These are phyloP conservation scores for Rhinocladiella similis DNA, from an alignment of 2,329 filamentous ascomycete species.

Conservation along the genomic window DNA sequence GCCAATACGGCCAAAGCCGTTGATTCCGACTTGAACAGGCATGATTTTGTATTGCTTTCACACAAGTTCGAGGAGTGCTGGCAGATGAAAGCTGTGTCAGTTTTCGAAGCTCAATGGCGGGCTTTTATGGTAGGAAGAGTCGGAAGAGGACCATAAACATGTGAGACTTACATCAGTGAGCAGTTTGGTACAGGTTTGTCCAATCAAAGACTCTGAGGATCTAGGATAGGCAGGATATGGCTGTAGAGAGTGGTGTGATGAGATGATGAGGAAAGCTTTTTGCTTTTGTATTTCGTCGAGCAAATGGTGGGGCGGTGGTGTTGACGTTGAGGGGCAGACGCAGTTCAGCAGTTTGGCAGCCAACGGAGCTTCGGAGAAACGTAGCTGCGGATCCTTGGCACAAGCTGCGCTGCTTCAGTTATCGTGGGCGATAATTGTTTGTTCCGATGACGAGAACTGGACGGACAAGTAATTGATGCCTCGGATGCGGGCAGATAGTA, in stretches of 20 bases:
- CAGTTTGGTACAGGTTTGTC: not conserved
- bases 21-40: conserved; percentile 85
- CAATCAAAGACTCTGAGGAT: conserved; percentile 1
- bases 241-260: conserved; percentile 22
- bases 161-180: conserved; percentile 12
- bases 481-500: not conserved
- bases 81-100: conserved; percentile 12
- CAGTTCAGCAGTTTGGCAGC: not conserved
- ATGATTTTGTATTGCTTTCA: conserved; percentile 42
- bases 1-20: conserved; percentile 99
- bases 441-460: conserved; percentile 1
- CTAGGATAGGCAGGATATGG: conserved; percentile 1
- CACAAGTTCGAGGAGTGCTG: conserved; percentile 9
- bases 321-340: conserved; percentile 23
- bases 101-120: not conserved
- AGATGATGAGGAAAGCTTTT: conserved; percentile 23
- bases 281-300: conserved; percentile 20
- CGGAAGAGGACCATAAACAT: not conserved
- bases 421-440: conserved; percentile 8
- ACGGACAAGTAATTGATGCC: conserved; percentile 1
- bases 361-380: not conserved
- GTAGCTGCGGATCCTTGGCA: conserved; percentile 3
- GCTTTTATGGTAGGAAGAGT: conserved; percentile 9
- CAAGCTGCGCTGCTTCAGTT: conserved; percentile 1
- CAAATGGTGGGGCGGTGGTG: conserved; percentile 24